A percentile compares a stretch with the other conserved stretches of the same genome.
These are phyloP conservation scores for Tremellales sp. DNA, from an alignment of 1,284 basidiomycete species.

Conservation along the genomic window DNA sequence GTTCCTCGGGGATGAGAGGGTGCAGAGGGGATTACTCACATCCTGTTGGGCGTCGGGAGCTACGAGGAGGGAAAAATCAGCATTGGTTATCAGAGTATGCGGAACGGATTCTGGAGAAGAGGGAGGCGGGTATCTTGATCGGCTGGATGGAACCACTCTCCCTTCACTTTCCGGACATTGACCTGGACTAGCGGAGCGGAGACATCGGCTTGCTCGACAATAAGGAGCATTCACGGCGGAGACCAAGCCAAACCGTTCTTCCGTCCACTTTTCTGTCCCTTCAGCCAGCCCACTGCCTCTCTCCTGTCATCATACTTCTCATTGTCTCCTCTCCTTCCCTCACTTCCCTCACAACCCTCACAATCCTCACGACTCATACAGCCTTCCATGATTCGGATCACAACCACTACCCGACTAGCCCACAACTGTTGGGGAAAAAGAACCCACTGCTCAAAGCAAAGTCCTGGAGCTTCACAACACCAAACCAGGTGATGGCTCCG, in stretches of 20 bases:
- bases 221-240: neutral
- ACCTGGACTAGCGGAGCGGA: neutral
- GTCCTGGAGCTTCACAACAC: constrained; percentile 39
- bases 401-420: neutral
- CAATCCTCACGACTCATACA: neutral
- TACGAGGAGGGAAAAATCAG: too few relatives aligned
- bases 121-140: neutral
- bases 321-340: neutral
- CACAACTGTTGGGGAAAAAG: neutral
- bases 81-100: too few relatives aligned
- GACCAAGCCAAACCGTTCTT: neutral
- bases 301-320: too few relatives aligned
- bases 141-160: constrained; percentile 2
- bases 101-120: too few relatives aligned
- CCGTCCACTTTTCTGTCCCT: neutral
- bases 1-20: too few relatives aligned
- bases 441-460: constrained; percentile 37
- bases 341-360: neutral
- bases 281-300: neutral
- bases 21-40: too few relatives aligned
- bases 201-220: neutral
- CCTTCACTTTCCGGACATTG: constrained; percentile 2
- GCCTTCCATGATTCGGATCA: constrained; percentile 3
- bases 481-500: constrained; percentile 33
- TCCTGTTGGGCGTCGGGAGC: too few relatives aligned